Evolutionary conservation across 2,329 filamentous ascomycete species (phyloP).

Genomic region (Diaporthe batatas): DNA sequence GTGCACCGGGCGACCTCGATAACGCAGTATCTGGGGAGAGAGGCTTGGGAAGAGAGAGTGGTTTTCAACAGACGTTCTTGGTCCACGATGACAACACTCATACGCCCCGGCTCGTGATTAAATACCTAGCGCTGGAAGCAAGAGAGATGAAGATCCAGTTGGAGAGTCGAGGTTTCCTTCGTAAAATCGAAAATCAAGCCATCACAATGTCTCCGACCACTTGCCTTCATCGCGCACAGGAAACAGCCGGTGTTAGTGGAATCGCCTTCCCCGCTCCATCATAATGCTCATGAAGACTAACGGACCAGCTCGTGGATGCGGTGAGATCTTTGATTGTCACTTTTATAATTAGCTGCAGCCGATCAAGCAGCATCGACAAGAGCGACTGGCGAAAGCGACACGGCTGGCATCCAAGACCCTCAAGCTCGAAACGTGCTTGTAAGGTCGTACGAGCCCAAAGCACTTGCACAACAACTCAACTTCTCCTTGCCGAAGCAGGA

Average conservation of each 20-base stretch:
- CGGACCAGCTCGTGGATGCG: slow-evolving; percentile 69
- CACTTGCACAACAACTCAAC: slow-evolving; percentile 66
- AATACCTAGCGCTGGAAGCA: not conserved
- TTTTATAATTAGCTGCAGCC: slow-evolving; percentile 76
- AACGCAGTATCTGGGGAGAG: not conserved
- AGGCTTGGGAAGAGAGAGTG: not conserved
- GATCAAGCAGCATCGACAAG: slow-evolving; percentile 71
- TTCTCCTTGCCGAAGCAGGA: slow-evolving; percentile 68
- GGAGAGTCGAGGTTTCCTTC: not conserved
- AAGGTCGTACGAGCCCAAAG: slow-evolving; percentile 70
- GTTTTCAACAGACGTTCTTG: not conserved
- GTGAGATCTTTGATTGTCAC: slow-evolving; percentile 77
- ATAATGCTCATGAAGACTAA: not conserved
- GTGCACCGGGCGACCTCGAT: slow-evolving; percentile 5
- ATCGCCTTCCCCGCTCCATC: not conserved
- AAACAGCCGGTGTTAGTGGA: slow-evolving; percentile 7
- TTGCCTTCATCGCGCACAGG: slow-evolving; percentile 6
- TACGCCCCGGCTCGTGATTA: not conserved
- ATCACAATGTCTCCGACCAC: not conserved
- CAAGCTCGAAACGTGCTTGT: slow-evolving; percentile 70
- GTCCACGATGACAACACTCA: not conserved
- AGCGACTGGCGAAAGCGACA: slow-evolving; percentile 53
- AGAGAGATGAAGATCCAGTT: not conserved
- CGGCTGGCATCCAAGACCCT: not conserved
- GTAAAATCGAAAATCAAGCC: slow-evolving; percentile 5